Evolutionary conservation across 345 rosid genomes (phyloP), one percentile per base, ranked within the genome.

Genomic region (Eucalyptus shirleyi): DNA sequence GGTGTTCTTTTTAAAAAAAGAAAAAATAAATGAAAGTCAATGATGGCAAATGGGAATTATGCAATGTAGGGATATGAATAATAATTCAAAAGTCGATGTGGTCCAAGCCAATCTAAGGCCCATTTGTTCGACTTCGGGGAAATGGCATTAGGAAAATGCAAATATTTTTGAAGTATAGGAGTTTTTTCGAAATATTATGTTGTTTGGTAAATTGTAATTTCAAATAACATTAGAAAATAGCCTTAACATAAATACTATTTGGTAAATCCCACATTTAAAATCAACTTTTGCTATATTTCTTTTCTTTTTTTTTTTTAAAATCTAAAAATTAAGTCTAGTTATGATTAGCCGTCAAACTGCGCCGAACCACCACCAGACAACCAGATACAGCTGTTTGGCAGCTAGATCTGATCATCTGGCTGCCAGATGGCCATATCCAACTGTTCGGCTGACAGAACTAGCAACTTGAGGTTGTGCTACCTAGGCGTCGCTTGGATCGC

Each of bases 361-460:
- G 0, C 4, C 8, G 0, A 17, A 51, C 21, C 55, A 17, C 4
- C 21, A 51, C 21, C 0, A 15, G 2, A 51, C 17, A 50, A 15
- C 55, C 0, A 17, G 4, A 50, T 50, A 6, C 3, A 0, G 3
- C 0, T 15, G 7, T 16, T 3, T 50, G 21, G 55, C 8, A 0
- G 7, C 53, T 50, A 50, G 19, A 50, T 50, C 0, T 7, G 3
- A 6, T 2, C 1, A 0, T 50, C 8, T 0, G 3, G 8, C 2
- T 16, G 1, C 0, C 0, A 0, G 3, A 45, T 1, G 11, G 11
- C 11, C 49, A 45, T 45, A 45, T 45, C 49, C 49, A 45, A 1
- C 2, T 0, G 0, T 50, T 15, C 2, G 8, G 1, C 2, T 50
- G 0, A 9, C 0, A 51, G 0, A 17, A 51, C 8, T 51, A 17